Conservation (phyloP, 139 green algal genomes). For the Nannochloris sp. region DNA sequence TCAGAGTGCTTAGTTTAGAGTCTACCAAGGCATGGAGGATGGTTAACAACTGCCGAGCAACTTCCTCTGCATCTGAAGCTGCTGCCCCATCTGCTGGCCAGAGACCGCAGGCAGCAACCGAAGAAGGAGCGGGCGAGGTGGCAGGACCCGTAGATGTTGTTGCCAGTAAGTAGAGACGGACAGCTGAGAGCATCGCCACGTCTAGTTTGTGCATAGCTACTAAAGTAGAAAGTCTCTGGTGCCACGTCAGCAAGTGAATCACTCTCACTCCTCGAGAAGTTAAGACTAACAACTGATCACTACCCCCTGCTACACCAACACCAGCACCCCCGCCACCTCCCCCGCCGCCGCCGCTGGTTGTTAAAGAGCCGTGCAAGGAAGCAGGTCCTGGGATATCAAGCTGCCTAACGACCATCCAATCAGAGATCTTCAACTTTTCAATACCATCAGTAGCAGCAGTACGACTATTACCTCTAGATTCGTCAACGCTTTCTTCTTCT, state of each 20-base stretch:
- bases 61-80: background rate
- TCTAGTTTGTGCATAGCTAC: conserved; percentile 8
- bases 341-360: too few relatives aligned
- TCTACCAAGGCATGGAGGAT: conserved; percentile 8
- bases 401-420: conserved; percentile 22
- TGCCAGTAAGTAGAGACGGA: background rate
- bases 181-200: conserved; percentile 15
- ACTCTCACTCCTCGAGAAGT: conserved; percentile 28
- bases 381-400: background rate
- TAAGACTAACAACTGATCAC: conserved; percentile 35
- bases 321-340: background rate
- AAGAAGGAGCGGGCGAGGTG: too few relatives aligned
- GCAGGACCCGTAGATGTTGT: background rate
- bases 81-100: conserved; percentile 14
- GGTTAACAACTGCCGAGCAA: conserved; percentile 6
- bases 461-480: background rate
- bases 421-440: conserved; percentile 6
- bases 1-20: conserved; percentile 1
- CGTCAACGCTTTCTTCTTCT: background rate
- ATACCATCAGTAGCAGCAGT: background rate
- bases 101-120: background rate
- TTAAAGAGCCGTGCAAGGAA: conserved; percentile 1
- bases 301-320: background rate
- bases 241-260: conserved; percentile 43
- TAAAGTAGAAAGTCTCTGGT: conserved; percentile 41